phyloP scores from a whole-genome alignment of 129 eudicot species.

The Centaurea solstitialis region DNA sequence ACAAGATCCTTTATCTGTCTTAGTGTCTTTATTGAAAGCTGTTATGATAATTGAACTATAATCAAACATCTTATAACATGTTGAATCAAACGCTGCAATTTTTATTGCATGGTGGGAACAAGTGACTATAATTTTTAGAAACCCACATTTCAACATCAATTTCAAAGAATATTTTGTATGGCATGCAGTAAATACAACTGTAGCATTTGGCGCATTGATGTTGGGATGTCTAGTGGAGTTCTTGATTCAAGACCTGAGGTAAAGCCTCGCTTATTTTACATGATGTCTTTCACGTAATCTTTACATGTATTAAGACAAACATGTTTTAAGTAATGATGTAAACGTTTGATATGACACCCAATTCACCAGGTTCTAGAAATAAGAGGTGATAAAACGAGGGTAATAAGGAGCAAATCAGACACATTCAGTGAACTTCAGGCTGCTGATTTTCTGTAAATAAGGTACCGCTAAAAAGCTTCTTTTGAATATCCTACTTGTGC shows the following conservation, averaged over 20 bases:
- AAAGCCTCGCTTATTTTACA: conserved; percentile 15
- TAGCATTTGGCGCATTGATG: conserved; percentile 94
- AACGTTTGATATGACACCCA: not conserved
- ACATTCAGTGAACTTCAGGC: conserved; percentile 64
- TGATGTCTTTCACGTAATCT: not conserved
- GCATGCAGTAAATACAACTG: conserved; percentile 77
- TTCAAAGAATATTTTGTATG: not conserved
- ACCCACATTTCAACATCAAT: not conserved
- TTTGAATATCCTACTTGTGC: conserved; percentile 4
- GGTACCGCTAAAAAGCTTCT: conserved; percentile 30
- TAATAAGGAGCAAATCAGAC: conserved; percentile 61
- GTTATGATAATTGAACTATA: not conserved
- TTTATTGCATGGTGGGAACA: not conserved
- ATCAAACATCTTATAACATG: not conserved
- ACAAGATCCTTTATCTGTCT: not conserved
- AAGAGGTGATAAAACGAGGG: conserved; percentile 68
- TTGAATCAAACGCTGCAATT: not conserved
- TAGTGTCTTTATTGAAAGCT: not conserved
- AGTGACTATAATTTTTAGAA: not conserved
- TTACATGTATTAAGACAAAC: not conserved
- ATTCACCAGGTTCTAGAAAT: conserved; percentile 82
- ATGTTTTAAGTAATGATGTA: conserved; percentile 11
- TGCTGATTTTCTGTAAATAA: conserved; percentile 60
- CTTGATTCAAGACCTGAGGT: conserved; percentile 99
- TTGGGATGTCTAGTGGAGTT: conserved; percentile 99